Conservation (phyloP, 2,329 filamentous ascomycete species). For the Rhinocladiella similis region DNA sequence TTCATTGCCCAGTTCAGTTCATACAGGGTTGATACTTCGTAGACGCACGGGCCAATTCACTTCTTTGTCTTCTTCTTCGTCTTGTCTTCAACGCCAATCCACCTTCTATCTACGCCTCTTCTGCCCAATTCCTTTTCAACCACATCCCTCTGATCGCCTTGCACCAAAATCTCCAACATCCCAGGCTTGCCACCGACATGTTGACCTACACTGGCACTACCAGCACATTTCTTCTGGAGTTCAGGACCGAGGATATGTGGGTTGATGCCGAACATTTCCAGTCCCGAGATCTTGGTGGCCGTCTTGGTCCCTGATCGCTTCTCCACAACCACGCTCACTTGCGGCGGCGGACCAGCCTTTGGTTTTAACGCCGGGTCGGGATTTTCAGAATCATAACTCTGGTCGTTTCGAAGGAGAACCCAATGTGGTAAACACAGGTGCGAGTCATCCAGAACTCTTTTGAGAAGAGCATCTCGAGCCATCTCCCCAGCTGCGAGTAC, state of each 20-base stretch:
- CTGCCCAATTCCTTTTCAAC: slow-evolving; percentile 60
- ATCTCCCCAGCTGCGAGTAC: slow-evolving; percentile 59
- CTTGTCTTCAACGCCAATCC: slow-evolving; percentile 67
- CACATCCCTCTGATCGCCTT: slow-evolving; percentile 65
- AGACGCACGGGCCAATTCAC: no score
- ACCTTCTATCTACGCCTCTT: slow-evolving; percentile 59
- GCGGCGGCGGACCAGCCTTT: slow-evolving; percentile 61
- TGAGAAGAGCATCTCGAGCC: slow-evolving; percentile 60
- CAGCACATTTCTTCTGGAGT: slow-evolving; percentile 66
- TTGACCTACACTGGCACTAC: slow-evolving; percentile 65
- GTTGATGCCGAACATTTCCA: slow-evolving; percentile 63
- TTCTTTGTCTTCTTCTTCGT: slow-evolving; percentile 62
- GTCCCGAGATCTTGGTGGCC: slow-evolving; percentile 61
- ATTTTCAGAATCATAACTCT: slow-evolving; percentile 36
- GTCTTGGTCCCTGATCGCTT: slow-evolving; percentile 67
- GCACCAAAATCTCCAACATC: slow-evolving; percentile 66
- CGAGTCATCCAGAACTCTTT: slow-evolving; percentile 55
- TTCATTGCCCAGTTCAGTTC: no score
- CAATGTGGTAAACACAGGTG: slow-evolving; percentile 56
- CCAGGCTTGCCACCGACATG: slow-evolving; percentile 63
- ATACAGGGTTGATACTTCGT: no score
- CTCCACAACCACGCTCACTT: slow-evolving; percentile 61
- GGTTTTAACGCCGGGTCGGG: slow-evolving; percentile 53
- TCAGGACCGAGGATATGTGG: slow-evolving; percentile 64
- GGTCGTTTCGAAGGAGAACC: slow-evolving; percentile 54